Conservation (phyloP, 768 basidiomycete genomes). For the Cytidiella melzeri region DNA sequence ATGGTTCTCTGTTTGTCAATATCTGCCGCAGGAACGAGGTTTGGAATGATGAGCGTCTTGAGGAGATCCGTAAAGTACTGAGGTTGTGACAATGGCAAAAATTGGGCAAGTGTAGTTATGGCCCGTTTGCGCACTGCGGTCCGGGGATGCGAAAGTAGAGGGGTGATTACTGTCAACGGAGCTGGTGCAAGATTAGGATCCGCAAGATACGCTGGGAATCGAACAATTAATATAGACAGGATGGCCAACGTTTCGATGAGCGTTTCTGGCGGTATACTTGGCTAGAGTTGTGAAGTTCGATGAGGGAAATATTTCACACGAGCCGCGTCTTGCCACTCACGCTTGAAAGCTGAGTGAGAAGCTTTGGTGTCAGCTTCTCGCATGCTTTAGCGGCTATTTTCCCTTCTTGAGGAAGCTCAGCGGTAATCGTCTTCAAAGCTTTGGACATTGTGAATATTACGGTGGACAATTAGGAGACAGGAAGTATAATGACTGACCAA, state of each 20-base stretch:
- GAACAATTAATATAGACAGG: conserved; percentile 80
- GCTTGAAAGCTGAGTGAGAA: conserved; percentile 72
- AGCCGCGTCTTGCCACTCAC: conserved; percentile 36
- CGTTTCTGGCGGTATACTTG: conserved; percentile 70
- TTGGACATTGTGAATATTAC: neutral
- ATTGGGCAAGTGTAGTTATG: conserved; percentile 79
- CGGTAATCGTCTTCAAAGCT: conserved; percentile 95
- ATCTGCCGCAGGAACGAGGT: conserved; percentile 43
- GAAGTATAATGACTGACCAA: conserved; percentile 48
- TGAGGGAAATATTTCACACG: neutral
- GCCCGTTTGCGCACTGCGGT: conserved; percentile 91
- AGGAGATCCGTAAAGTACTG: conserved; percentile 59
- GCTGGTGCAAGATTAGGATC: conserved; percentile 45
- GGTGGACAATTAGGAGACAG: neutral
- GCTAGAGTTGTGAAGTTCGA: conserved; percentile 30
- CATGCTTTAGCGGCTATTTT: conserved; percentile 76
- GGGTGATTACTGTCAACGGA: conserved; percentile 63
- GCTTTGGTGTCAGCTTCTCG: conserved; percentile 76
- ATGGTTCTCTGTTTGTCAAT: conserved; percentile 73
- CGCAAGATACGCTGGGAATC: conserved; percentile 69
- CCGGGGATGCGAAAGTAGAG: conserved; percentile 66
- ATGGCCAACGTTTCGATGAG: conserved; percentile 80
- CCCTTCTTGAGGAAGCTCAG: conserved; percentile 80
- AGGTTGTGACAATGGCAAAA: conserved; percentile 66
- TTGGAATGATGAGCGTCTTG: conserved; percentile 51